phyloP scores from a whole-genome alignment of 2,329 filamentous ascomycete species.

The Monilinia polystroma region DNA sequence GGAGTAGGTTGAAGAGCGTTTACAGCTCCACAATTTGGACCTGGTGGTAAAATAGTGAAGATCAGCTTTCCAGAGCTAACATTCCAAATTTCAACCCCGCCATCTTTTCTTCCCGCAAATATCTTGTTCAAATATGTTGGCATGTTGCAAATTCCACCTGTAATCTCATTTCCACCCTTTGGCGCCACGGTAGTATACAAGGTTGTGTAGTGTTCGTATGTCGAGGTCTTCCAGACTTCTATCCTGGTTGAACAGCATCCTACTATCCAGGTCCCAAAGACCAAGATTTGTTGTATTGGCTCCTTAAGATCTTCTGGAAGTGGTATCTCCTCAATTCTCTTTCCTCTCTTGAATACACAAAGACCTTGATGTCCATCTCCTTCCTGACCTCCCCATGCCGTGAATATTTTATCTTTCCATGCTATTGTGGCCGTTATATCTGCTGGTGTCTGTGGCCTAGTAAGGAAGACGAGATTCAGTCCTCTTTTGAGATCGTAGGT shows the following conservation, averaged over 20 bases:
- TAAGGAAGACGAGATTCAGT: slow-evolving; percentile 90
- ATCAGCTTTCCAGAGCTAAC: slow-evolving; percentile 87
- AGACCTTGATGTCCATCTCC: slow-evolving; percentile 61
- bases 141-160: slow-evolving; percentile 79
- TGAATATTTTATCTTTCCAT: slow-evolving; percentile 83
- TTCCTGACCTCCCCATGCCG: slow-evolving; percentile 75
- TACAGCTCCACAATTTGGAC: slow-evolving; percentile 72
- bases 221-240: slow-evolving; percentile 84
- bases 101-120: slow-evolving; percentile 82
- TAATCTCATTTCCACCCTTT: slow-evolving; percentile 65
- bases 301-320: slow-evolving; percentile 64
- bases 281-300: slow-evolving; percentile 72
- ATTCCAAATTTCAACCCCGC: slow-evolving; percentile 96
- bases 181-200: slow-evolving; percentile 58
- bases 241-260: slow-evolving; percentile 73
- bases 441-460: slow-evolving; percentile 81
- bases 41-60: slow-evolving; percentile 81
- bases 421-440: slow-evolving; percentile 83
- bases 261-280: slow-evolving; percentile 90
- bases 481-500: slow-evolving; percentile 93
- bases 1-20: slow-evolving; percentile 83
- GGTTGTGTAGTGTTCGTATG: slow-evolving; percentile 86
- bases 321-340: slow-evolving; percentile 74
- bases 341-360: slow-evolving; percentile 91
- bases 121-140: slow-evolving; percentile 96